These are phyloP conservation scores for Tubosaeta sp. DNA, from an alignment of 768 basidiomycete genomes.

Conservation along the genomic window DNA sequence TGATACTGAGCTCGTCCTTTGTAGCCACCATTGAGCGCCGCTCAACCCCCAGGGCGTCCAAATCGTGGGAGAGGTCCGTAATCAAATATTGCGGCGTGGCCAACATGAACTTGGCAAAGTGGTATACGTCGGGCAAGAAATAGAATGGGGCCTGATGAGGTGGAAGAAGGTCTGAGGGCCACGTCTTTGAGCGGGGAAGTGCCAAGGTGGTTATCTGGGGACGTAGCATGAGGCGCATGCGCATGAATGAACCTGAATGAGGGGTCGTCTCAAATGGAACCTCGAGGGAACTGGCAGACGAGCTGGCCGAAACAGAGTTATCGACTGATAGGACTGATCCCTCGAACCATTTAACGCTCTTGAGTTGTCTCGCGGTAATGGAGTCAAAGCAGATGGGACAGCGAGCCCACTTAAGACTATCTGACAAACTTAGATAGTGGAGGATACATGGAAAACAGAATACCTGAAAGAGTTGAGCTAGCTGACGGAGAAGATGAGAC, in stretches of 20 bases:
- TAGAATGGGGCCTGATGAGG: slow-evolving; percentile 94
- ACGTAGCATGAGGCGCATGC: slow-evolving; percentile 87
- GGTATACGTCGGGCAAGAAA: slow-evolving; percentile 88
- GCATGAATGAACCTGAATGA: slow-evolving; percentile 55
- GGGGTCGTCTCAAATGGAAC: slow-evolving; percentile 38
- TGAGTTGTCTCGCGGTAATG: slow-evolving; percentile 84
- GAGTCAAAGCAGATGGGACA: slow-evolving; percentile 98
- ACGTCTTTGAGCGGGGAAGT: slow-evolving; percentile 83
- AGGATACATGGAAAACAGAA: slow-evolving; percentile 95
- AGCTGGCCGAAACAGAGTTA: slow-evolving; percentile 27
- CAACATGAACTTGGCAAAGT: slow-evolving; percentile 93
- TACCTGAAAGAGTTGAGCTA: slow-evolving; percentile 48
- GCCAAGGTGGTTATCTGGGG: slow-evolving; percentile 95
- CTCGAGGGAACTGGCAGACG: slow-evolving; percentile 44
- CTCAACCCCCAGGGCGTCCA: slow-evolving; percentile 70
- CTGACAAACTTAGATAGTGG: slow-evolving; percentile 81
- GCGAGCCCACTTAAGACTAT: slow-evolving; percentile 79
- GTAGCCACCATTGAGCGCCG: slow-evolving; percentile 57
- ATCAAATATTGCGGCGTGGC: slow-evolving; percentile 85
- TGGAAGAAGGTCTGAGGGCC: slow-evolving; percentile 90
- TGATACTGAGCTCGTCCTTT: slow-evolving; percentile 71
- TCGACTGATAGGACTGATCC: slow-evolving; percentile 36
- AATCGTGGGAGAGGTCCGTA: slow-evolving; percentile 64
- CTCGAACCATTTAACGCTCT: slow-evolving; percentile 89
- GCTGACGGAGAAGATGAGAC: neutral